Percentiles rank a stretch among this genome's conserved stretches.
Evolutionary conservation across 768 basidiomycete genomes (phyloP).

Genomic region (Crepidotus variabilis): DNA sequence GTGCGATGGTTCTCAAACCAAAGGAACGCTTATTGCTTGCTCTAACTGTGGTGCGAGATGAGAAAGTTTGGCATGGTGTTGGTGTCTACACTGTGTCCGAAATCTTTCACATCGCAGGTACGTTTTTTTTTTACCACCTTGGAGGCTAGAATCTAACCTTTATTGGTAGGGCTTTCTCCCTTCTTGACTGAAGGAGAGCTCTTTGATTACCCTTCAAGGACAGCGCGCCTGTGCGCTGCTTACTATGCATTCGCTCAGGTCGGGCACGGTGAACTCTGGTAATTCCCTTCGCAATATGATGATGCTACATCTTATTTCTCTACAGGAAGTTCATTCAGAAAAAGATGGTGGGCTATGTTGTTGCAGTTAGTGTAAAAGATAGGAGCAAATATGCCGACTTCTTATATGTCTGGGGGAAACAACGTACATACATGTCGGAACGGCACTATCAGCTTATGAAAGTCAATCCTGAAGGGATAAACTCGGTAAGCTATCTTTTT

Average conservation of each 20-base stretch:
- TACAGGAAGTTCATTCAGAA: not conserved
- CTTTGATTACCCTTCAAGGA: conserved; percentile 3
- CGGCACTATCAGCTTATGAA: not conserved
- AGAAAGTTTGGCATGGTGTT: not conserved
- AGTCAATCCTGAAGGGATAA: not conserved
- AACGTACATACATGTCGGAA: not conserved
- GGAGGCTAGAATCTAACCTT: not conserved
- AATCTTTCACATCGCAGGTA: not conserved
- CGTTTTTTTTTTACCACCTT: too few species aligned
- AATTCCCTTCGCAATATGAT: too few species aligned
- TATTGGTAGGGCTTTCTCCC: not conserved
- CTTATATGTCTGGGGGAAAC: conserved; percentile 3
- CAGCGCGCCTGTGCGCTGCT: conserved; percentile 1
- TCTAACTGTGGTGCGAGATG: not conserved
- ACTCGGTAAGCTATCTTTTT: not conserved
- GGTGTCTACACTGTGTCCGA: conserved; percentile 1
- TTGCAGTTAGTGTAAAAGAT: not conserved
- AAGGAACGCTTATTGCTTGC: not conserved
- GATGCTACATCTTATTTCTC: too few species aligned
- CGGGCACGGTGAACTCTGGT: conserved; percentile 1
- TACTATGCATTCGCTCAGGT: conserved; percentile 1
- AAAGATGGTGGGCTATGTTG: not conserved
- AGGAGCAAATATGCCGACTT: not conserved
- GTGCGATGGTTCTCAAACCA: not conserved
- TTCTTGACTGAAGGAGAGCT: not conserved